These are phyloP conservation scores for Neoboletus subvelutipes DNA, from an alignment of 768 basidiomycete species.

Conservation along the genomic window DNA sequence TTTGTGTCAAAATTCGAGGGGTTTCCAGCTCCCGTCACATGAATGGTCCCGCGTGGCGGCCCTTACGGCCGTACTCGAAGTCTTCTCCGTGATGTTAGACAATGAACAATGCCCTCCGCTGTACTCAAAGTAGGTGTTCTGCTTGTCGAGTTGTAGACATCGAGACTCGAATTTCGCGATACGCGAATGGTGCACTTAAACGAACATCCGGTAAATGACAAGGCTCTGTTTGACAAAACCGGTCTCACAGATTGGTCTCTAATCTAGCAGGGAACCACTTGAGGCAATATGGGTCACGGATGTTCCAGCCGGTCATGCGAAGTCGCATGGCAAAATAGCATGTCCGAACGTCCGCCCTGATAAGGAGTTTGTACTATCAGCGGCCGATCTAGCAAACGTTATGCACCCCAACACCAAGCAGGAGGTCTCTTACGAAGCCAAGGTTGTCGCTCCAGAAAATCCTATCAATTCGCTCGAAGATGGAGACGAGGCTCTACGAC, in stretches of 20 bases:
- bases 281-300: neutral
- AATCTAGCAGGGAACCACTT: neutral
- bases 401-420: neutral
- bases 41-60: neutral
- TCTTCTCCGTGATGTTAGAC: neutral
- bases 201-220: neutral
- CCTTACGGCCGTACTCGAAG: neutral
- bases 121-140: neutral
- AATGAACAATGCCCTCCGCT: neutral
- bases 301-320: neutral
- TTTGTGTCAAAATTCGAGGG: neutral
- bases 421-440: neutral
- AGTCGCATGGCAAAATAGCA: neutral
- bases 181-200: neutral
- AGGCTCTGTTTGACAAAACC: neutral
- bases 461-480: neutral
- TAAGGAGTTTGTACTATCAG: neutral
- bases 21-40: neutral
- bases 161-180: neutral
- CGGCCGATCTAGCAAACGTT: neutral
- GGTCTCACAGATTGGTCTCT: neutral
- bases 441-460: neutral
- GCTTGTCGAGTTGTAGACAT: neutral
- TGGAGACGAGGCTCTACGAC: conserved; percentile 56
- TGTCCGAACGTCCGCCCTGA: neutral